A percentile compares a stretch with the other conserved stretches of the same genome.
These are phyloP conservation scores for Naganishia randhawae DNA, from an alignment of 768 basidiomycete species.

Conservation along the genomic window DNA sequence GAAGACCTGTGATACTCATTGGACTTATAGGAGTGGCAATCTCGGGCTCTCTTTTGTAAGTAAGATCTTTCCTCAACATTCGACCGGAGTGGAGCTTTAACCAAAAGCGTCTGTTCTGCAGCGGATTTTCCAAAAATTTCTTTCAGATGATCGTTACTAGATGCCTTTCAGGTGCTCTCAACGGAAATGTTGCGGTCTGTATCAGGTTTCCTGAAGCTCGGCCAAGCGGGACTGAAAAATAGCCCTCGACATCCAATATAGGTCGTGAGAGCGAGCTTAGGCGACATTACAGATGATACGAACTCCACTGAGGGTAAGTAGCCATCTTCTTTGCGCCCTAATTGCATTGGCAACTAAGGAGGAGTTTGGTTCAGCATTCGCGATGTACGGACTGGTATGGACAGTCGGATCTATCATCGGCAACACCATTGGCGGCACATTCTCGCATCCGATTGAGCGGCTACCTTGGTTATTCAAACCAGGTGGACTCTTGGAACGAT, in stretches of 20 bases:
- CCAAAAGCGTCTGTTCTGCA: slow-evolving; percentile 18
- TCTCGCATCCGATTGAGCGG: slow-evolving; percentile 47
- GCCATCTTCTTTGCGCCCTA: neutral
- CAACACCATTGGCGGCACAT: slow-evolving; percentile 37
- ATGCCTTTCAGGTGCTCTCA: slow-evolving; percentile 44
- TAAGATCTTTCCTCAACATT: neutral
- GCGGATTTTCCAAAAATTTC: slow-evolving; percentile 44
- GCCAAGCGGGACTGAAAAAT: too few species aligned
- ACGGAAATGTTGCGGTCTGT: slow-evolving; percentile 47
- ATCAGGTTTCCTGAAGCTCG: neutral
- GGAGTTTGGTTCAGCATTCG: slow-evolving; percentile 36
- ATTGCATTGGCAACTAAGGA: neutral
- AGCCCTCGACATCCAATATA: neutral
- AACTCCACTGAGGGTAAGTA: slow-evolving; percentile 44
- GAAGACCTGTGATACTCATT: slow-evolving; percentile 48
- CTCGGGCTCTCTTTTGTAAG: slow-evolving; percentile 46
- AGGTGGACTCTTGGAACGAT: slow-evolving; percentile 4
- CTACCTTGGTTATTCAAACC: slow-evolving; percentile 38
- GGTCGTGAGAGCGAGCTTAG: slow-evolving; percentile 46
- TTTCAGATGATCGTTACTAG: slow-evolving; percentile 45
- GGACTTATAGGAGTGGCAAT: slow-evolving; percentile 46
- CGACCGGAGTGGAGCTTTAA: neutral
- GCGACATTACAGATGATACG: slow-evolving; percentile 47
- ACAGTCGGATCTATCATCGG: slow-evolving; percentile 46
- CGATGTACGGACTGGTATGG: slow-evolving; percentile 49